Conservation (phyloP, 2,329 filamentous ascomycete genomes). For the Colletotrichum falcatum region DNA sequence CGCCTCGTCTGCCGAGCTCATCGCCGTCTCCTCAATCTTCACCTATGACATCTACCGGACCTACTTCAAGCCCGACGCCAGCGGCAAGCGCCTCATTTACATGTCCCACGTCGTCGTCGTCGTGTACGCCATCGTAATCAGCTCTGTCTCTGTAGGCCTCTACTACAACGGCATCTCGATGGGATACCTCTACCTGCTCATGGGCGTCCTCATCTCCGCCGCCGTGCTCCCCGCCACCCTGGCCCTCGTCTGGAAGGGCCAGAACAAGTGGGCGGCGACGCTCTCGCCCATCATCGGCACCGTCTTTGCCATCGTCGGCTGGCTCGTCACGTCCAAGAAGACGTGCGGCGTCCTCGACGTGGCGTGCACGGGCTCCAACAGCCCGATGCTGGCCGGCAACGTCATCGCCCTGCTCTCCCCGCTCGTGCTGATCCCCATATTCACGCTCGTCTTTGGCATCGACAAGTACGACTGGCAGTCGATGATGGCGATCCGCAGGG, state of each 20-base stretch:
- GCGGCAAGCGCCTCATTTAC: conserved; percentile 81
- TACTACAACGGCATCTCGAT: conserved; percentile 82
- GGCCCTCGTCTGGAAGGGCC: conserved; percentile 83
- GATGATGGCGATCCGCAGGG: conserved; percentile 83
- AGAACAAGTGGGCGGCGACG: conserved; percentile 79
- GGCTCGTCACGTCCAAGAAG: conserved; percentile 80
- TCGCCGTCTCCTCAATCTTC: conserved; percentile 85
- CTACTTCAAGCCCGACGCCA: conserved; percentile 83
- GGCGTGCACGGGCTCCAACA: conserved; percentile 81
- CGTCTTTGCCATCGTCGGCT: conserved; percentile 74
- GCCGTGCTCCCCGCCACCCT: conserved; percentile 87
- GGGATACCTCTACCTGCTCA: conserved; percentile 90
- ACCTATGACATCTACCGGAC: conserved; percentile 92
- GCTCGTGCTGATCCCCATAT: conserved; percentile 77
- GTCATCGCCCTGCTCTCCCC: conserved; percentile 85
- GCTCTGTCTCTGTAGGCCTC: conserved; percentile 80
- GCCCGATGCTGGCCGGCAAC: conserved; percentile 90
- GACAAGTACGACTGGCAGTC: conserved; percentile 89
- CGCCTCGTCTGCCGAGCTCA: conserved; percentile 81
- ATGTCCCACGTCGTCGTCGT: conserved; percentile 81
- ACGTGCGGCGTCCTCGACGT: conserved; percentile 78
- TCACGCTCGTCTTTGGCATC: conserved; percentile 70
- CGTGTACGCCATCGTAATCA: conserved; percentile 80
- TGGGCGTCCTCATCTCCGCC: conserved; percentile 90
- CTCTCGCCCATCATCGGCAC: conserved; percentile 76